Base-by-base conservation (phyloP, 257 asterid species). In the Sherardia arvensis region DNA sequence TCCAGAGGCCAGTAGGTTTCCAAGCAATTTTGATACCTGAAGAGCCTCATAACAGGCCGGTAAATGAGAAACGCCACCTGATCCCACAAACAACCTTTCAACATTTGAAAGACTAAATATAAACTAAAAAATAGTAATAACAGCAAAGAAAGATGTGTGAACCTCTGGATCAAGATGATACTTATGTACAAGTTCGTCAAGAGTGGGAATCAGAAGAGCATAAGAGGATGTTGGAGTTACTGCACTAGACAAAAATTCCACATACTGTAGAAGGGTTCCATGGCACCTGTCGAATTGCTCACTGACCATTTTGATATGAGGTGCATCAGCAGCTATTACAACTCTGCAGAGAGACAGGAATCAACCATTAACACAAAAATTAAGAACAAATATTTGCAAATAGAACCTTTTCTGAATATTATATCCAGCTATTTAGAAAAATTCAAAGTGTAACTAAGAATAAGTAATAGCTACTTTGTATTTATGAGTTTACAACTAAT, bases 101-200 rank as follows among this genome's bases (percentile, higher is more conserved):
- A 48, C 32, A 57, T 65, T 53, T 33, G 10, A 51, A 53, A 33
- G 55, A 8, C 18, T 4, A 9, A 4, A 18, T 48, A 60, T 14
- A 30, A 36, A 28, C 65, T 22, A 66, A 40, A 66, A 53, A 53
- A 8, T 57, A 62, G 29, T 28, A 11, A 25, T 64, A 43, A 25
- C 58, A 32, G 28, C 33, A 61, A 73, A 33, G 32, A 59, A 54
- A 69, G 61, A 56, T 66, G 51, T 55, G 71, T 69, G 65, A 54
- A 93, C 99, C 99, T 93, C 99, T 3, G 99, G 99, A 74, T 93
- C 99, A 62, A 93, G 97, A 84, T 93, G 96, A 75, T 85, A 90
- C 32, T 79, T 77, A 78, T 87, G 99, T 65, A 90, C 87, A 76
- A 93, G 97, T 65, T 93, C 97, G 76, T 87, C 85, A 58, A 93